Evolutionary conservation across 2,329 filamentous ascomycete genomes (phyloP), one percentile per base, ranked within the genome.

Genomic region (Nemania sp.): DNA sequence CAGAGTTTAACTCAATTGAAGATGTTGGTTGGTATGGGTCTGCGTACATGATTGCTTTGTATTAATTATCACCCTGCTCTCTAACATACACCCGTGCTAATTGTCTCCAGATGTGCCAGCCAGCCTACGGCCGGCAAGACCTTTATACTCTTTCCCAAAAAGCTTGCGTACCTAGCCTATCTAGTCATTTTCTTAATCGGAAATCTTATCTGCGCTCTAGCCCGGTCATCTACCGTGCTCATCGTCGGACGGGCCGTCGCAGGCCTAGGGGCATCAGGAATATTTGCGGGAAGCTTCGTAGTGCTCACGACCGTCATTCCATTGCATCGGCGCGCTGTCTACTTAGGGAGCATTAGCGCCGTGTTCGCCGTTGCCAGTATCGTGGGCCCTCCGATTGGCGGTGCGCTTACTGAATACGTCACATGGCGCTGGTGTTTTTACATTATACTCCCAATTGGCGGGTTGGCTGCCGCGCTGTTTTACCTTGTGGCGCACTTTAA

Each of bases 281-380:
- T 77, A 11, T 75, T 77, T 26, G 74, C 75, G 10, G 75, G 77
- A 26, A 71, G 68, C 43, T 71, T 76, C 47, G 72, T 71, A 24
- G 72, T 77, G 32, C 64, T 75, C 7, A 68, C 68, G 1, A 61
- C 62, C 32, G 69, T 64, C 6, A 56, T 73, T 11, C 72, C 72
- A 0, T 64, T 72, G 1, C 58, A 68, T 29, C 70, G 69, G 29
- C 72, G 72, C 1, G 54, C 69, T 2, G 49, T 73, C 22, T 70
- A 35, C 18, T 69, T 56, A 15, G 64, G 70, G 5, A 38, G 57
- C 3, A 58, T 70, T 8, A 51, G 59, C 20, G 64, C 66, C 8
- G 67, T 66, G 26, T 73, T 67, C 43, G 57, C 67, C 1, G 62
- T 71, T 15, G 67, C 70, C 11, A 72, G 66, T 29, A 68, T 73